phyloP scores from a whole-genome alignment of 768 basidiomycete genomes.

The Hemileccinum impolitum region DNA sequence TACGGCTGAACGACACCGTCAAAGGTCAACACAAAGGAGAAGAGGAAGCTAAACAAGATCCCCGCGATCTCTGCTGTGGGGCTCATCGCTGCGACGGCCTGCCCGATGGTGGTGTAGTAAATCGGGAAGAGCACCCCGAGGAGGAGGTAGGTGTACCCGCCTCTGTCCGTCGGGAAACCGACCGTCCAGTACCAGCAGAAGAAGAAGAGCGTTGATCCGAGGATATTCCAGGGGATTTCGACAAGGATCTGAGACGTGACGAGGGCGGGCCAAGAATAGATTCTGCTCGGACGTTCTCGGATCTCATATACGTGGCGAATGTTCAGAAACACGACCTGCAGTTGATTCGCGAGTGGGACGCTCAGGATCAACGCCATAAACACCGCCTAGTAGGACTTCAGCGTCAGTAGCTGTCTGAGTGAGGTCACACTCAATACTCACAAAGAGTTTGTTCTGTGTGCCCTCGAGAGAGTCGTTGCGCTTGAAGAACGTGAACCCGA shows the following conservation, averaged over 20 bases:
- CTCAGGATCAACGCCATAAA: slow-evolving; percentile 52
- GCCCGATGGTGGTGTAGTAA: slow-evolving; percentile 61
- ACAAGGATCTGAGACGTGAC: slow-evolving; percentile 52
- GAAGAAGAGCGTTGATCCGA: slow-evolving; percentile 57
- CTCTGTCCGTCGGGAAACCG: slow-evolving; percentile 51
- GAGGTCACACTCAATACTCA: slow-evolving; percentile 30
- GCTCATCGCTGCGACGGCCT: slow-evolving; percentile 58
- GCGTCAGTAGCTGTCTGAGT: background rate
- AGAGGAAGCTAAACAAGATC: slow-evolving; percentile 54
- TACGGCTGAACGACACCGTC: slow-evolving; percentile 70
- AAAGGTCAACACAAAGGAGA: slow-evolving; percentile 64
- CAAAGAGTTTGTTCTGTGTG: slow-evolving; percentile 65
- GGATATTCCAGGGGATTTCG: slow-evolving; percentile 60
- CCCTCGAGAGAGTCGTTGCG: slow-evolving; percentile 52
- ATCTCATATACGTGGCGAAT: slow-evolving; percentile 63
- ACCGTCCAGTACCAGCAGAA: slow-evolving; percentile 72
- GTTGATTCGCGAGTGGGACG: slow-evolving; percentile 58
- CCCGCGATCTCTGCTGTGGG: slow-evolving; percentile 59
- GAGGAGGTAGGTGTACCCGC: slow-evolving; percentile 58
- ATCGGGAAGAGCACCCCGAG: slow-evolving; percentile 52
- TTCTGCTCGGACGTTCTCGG: slow-evolving; percentile 60
- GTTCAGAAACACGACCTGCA: slow-evolving; percentile 58
- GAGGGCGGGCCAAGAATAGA: slow-evolving; percentile 64
- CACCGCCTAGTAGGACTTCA: slow-evolving; percentile 37
- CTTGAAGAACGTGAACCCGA: slow-evolving; percentile 62